Evolutionary conservation across 1,284 basidiomycete species (phyloP).

Genomic region (Blastosporella zonata): DNA sequence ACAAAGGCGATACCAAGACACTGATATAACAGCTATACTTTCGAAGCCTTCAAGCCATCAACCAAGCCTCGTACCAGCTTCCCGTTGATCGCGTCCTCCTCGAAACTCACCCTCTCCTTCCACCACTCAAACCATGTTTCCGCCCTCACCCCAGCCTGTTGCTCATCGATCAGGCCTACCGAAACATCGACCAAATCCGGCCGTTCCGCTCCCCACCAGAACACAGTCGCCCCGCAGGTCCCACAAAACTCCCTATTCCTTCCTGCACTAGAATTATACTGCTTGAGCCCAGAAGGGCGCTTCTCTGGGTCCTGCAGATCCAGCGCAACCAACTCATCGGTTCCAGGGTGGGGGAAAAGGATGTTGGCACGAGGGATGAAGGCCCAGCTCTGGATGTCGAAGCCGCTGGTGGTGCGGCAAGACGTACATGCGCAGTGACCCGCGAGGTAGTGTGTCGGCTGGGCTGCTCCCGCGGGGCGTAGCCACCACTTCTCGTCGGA

Average conservation of each 20-base stretch:
- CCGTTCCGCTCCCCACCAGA: constrained; percentile 29
- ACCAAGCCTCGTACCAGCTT: background rate
- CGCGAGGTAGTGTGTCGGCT: constrained; percentile 29
- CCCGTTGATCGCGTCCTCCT: constrained; percentile 22
- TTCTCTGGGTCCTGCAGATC: constrained; percentile 14
- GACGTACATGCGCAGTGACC: constrained; percentile 31
- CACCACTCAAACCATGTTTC: constrained; percentile 33
- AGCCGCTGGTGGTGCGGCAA: constrained; percentile 30
- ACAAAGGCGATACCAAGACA: too few species aligned
- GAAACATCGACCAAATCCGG: constrained; percentile 30
- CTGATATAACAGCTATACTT: too few species aligned
- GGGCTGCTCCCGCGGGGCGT: constrained; percentile 16
- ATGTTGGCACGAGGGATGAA: constrained; percentile 30
- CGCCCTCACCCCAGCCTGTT: constrained; percentile 26
- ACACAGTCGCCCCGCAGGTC: constrained; percentile 32
- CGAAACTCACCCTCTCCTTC: constrained; percentile 27
- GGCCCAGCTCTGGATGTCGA: constrained; percentile 31
- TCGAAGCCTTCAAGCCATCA: background rate
- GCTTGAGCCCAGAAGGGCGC: constrained; percentile 24
- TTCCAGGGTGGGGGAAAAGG: constrained; percentile 12
- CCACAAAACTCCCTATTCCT: constrained; percentile 30
- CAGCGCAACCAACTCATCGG: constrained; percentile 18
- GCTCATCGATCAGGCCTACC: constrained; percentile 28
- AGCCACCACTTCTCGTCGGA: constrained; percentile 34
- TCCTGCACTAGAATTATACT: constrained; percentile 29